phyloP scores from a whole-genome alignment of 2,329 filamentous ascomycete species.

The Acrocalymma vagum region DNA sequence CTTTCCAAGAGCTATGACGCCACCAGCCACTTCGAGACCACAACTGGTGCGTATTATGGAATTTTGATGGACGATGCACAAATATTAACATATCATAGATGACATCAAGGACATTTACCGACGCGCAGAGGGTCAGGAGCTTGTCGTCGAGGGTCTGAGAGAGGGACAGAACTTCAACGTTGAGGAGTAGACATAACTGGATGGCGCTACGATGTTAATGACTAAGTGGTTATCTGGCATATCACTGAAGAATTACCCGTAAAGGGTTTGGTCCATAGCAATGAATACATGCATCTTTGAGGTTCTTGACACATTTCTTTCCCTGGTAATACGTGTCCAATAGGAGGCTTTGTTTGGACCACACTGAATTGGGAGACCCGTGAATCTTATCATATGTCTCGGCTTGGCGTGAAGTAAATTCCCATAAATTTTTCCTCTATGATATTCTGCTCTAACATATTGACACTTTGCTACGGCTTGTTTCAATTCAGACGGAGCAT shows the following conservation, averaged over 20 bases:
- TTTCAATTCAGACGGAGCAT: too few species aligned
- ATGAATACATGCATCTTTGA: conserved; percentile 13
- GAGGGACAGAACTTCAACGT: conserved; percentile 78
- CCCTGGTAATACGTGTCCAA: too few species aligned
- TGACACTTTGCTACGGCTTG: neutral
- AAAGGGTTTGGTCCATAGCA: conserved; percentile 19
- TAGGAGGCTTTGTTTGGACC: too few species aligned
- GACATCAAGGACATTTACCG: conserved; percentile 95
- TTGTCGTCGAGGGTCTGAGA: conserved; percentile 86
- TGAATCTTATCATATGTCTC: neutral
- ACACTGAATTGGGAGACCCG: too few species aligned
- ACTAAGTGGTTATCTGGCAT: conserved; percentile 16
- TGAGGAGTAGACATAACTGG: conserved; percentile 53
- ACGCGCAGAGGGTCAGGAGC: conserved; percentile 81
- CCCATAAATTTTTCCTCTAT: neutral
- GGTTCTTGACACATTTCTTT: neutral
- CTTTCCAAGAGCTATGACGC: conserved; percentile 99
- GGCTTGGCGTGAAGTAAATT: neutral
- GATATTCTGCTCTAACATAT: neutral
- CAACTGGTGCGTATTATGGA: conserved; percentile 62
- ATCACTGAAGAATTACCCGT: conserved; percentile 10
- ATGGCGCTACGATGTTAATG: neutral
- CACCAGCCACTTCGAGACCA: conserved; percentile 96
- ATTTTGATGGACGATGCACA: neutral
- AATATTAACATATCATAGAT: conserved; percentile 63